phyloP scores from a whole-genome alignment of 2,329 filamentous ascomycete genomes.

The Rutstroemia sp. region DNA sequence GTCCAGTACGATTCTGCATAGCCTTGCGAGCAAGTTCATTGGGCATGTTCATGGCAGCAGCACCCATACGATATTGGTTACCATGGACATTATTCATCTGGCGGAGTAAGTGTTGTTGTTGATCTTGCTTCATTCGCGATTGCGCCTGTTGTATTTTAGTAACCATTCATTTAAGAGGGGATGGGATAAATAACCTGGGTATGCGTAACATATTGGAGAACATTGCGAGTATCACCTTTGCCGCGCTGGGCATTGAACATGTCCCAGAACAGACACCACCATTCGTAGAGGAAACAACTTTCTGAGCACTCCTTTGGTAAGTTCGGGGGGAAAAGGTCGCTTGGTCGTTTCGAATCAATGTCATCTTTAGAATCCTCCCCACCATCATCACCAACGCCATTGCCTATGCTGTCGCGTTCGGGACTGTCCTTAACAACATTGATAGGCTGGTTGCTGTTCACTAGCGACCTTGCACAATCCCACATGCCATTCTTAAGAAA shows the following conservation, averaged over 20 bases:
- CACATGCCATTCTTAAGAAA: constrained; percentile 81
- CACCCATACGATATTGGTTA: constrained; percentile 50
- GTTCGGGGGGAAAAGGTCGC: constrained; percentile 71
- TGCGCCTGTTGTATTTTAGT: constrained; percentile 44
- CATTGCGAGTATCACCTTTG: constrained; percentile 53
- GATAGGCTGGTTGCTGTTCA: constrained; percentile 58
- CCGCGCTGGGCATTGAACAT: constrained; percentile 79
- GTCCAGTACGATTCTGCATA: constrained; percentile 63
- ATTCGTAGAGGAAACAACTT: constrained; percentile 87
- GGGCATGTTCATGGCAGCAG: constrained; percentile 46
- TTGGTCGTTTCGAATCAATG: constrained; percentile 63
- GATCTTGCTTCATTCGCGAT: constrained; percentile 65
- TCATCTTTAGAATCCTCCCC: constrained; percentile 74
- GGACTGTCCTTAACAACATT: constrained; percentile 62
- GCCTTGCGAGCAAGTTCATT: constrained; percentile 63
- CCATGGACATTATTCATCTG: constrained; percentile 49
- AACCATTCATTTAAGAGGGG: constrained; percentile 9
- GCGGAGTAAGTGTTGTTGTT: constrained; percentile 71
- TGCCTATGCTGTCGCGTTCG: constrained; percentile 60
- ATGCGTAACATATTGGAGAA: constrained; percentile 71
- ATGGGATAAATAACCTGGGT: constrained; percentile 59
- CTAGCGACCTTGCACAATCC: constrained; percentile 71
- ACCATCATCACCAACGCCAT: constrained; percentile 67
- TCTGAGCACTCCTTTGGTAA: constrained; percentile 58
- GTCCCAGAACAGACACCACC: constrained; percentile 98